Conservation (phyloP, 176 grass and related monocot species). For the Carex parvula region DNA sequence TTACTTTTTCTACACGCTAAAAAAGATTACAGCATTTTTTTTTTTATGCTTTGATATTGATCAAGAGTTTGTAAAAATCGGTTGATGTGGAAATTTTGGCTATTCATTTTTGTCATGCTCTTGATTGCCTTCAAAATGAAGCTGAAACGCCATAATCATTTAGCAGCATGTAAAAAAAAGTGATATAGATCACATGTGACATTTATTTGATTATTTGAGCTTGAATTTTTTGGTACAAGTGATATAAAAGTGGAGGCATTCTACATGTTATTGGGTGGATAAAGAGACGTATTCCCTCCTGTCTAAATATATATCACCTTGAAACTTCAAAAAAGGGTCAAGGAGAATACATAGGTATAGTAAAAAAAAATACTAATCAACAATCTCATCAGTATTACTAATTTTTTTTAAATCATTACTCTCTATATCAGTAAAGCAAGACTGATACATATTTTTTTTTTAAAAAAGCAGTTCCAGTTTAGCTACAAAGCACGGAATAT, state of each 20-base stretch:
- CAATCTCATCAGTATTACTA: background rate
- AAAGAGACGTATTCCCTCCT: background rate
- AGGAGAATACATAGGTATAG: background rate
- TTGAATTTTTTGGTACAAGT: background rate
- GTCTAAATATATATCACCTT: background rate
- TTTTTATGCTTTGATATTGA: background rate
- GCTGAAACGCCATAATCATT: background rate
- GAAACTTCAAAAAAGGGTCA: background rate
- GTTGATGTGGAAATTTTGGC: background rate
- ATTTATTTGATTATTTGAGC: background rate
- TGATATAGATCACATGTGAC: background rate
- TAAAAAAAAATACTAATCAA: slow-evolving; percentile 8
- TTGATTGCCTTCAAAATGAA: background rate
- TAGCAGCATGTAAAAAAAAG: background rate
- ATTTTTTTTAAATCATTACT: background rate
- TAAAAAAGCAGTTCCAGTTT: background rate
- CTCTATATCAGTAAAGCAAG: background rate
- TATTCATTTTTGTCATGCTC: background rate
- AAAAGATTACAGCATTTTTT: background rate
- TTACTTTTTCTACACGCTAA: background rate
- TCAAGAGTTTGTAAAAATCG: background rate
- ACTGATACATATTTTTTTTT: background rate
- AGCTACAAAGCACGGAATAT: background rate
- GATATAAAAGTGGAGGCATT: background rate
- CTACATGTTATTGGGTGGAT: background rate